Conservation (phyloP, 2,329 filamentous ascomycete species). For the Cytospora chrysosperma region DNA sequence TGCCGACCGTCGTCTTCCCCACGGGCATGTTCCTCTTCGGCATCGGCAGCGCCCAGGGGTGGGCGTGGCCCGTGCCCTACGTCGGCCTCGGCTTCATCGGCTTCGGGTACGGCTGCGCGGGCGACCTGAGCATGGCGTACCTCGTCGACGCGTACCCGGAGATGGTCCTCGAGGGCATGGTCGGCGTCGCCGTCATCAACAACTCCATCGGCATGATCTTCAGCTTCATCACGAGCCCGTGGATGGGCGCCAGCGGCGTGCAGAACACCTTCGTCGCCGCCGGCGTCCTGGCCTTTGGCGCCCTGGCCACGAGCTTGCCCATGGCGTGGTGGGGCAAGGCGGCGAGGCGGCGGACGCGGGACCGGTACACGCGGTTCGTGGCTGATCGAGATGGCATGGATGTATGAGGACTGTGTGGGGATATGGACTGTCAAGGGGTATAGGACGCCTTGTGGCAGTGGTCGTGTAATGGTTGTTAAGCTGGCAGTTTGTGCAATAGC, state of each 20-base stretch:
- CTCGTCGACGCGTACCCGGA: conserved; percentile 49
- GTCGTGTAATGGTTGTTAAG: not conserved
- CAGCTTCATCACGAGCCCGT: conserved; percentile 22
- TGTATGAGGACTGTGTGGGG: not conserved
- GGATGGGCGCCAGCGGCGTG: conserved; percentile 21
- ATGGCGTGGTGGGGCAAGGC: conserved; percentile 56
- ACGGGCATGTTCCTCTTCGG: conserved; percentile 49
- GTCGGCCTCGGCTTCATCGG: conserved; percentile 48
- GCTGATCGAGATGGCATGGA: conserved; percentile 44
- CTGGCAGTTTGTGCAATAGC: not conserved
- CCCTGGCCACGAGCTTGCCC: conserved; percentile 49
- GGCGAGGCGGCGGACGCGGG: conserved; percentile 46
- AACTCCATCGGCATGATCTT: conserved; percentile 24
- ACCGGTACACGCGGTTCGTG: conserved; percentile 46
- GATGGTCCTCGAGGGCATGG: conserved; percentile 48
- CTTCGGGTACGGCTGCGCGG: conserved; percentile 42
- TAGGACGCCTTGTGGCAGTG: not conserved
- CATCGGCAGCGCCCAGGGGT: conserved; percentile 45
- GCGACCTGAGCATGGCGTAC: conserved; percentile 45
- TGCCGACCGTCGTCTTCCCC: conserved; percentile 42
- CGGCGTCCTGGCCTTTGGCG: conserved; percentile 49
- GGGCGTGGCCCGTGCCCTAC: conserved; percentile 45
- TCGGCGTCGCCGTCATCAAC: conserved; percentile 44
- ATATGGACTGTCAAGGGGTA: too few species aligned
- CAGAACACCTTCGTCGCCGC: conserved; percentile 37